Conservation (phyloP, 2,329 filamentous ascomycete species). For the Aspergillus proliferans region DNA sequence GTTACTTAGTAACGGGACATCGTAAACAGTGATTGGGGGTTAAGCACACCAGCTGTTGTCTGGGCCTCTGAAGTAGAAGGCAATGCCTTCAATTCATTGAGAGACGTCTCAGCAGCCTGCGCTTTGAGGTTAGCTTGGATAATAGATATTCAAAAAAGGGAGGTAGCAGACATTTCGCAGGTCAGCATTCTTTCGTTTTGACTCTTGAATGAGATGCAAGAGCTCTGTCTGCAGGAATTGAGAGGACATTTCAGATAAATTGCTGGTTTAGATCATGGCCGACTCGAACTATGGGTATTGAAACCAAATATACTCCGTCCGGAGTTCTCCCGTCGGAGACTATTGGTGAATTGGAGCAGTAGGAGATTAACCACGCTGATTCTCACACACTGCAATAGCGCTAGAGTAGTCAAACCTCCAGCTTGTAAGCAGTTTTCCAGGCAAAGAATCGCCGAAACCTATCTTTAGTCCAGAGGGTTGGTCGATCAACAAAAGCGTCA, state of each 20-base stretch:
- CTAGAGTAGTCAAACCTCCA: neutral
- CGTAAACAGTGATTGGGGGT: conserved; percentile 1
- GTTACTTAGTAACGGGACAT: conserved; percentile 18
- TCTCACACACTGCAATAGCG: neutral
- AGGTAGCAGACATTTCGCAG: conserved; percentile 57
- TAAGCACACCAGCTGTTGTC: conserved; percentile 57
- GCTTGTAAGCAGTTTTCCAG: neutral
- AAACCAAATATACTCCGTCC: neutral
- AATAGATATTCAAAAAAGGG: conserved; percentile 10
- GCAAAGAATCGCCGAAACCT: neutral
- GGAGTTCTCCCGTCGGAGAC: neutral
- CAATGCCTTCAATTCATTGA: conserved; percentile 78
- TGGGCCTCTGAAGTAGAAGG: conserved; percentile 69
- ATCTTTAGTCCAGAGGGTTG: conserved; percentile 2
- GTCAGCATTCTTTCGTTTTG: conserved; percentile 89
- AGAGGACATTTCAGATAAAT: conserved; percentile 65
- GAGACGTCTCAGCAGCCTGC: conserved; percentile 85
- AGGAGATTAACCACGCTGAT: neutral
- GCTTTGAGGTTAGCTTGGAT: conserved; percentile 18
- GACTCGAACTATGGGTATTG: conserved; percentile 1
- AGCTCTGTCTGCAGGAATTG: conserved; percentile 85
- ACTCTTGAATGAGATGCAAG: conserved; percentile 86
- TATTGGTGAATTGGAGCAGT: neutral
- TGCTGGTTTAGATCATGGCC: conserved; percentile 26
- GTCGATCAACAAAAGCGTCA: conserved; percentile 2